Conservation (phyloP, 1,139 yeast species). For the Lipomyces yarrowii region DNA sequence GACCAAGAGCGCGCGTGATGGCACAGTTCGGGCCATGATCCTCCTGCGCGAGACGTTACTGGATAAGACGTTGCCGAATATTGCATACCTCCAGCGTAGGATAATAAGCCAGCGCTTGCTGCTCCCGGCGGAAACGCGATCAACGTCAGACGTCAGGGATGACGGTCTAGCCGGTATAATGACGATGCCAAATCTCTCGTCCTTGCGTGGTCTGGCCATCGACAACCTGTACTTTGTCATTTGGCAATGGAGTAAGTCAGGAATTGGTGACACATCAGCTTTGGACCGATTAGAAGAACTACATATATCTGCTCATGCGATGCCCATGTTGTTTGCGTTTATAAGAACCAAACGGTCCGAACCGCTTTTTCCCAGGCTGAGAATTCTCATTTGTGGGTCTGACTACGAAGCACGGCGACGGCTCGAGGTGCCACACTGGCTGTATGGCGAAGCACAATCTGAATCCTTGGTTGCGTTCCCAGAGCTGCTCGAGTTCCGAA, state of each 20-base stretch:
- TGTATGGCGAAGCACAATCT: constrained; percentile 15
- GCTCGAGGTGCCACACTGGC: constrained; percentile 24
- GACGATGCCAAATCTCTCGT: not conserved
- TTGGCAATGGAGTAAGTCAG: constrained; percentile 21
- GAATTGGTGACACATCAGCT: constrained; percentile 12
- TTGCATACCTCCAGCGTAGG: constrained; percentile 5
- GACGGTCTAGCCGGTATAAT: not conserved
- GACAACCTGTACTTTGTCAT: constrained; percentile 21
- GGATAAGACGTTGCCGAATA: too few species aligned
- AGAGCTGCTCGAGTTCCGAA: constrained; percentile 18
- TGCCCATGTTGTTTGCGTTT: constrained; percentile 22
- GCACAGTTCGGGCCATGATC: constrained; percentile 23
- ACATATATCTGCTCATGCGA: constrained; percentile 22
- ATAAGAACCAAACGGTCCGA: constrained; percentile 16
- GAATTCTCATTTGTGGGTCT: constrained; percentile 14
- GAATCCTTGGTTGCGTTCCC: constrained; percentile 21
- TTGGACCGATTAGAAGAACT: constrained; percentile 16
- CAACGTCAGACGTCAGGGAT: not conserved
- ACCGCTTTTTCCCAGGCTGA: constrained; percentile 17
- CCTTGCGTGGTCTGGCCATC: constrained; percentile 20
- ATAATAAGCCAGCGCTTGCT: not conserved
- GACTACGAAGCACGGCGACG: constrained; percentile 23
- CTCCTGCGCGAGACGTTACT: constrained; percentile 20
- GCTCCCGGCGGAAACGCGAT: not conserved
- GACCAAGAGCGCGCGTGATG: constrained; percentile 21